These are phyloP conservation scores for Boletus insuetus DNA, from an alignment of 768 basidiomycete species.

Conservation along the genomic window DNA sequence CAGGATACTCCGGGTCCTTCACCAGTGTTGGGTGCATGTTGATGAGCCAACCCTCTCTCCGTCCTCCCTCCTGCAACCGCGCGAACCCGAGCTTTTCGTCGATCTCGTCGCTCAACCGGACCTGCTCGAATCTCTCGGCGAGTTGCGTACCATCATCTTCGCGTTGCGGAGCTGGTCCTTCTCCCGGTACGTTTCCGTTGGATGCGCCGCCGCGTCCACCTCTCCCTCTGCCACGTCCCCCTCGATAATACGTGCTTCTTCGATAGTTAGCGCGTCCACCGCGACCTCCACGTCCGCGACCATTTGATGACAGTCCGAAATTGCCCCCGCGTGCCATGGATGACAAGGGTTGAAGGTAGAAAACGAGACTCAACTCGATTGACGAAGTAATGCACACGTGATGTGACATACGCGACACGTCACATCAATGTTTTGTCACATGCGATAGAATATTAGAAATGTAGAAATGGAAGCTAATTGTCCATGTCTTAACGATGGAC, in stretches of 20 bases:
- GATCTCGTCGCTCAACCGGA: constrained; percentile 74
- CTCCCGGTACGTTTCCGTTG: constrained; percentile 35
- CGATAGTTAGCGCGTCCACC: constrained; percentile 37
- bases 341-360: background rate
- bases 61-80: constrained; percentile 72
- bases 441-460: too few species aligned
- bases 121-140: constrained; percentile 83
- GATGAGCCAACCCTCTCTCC: constrained; percentile 89
- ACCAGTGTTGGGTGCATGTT: constrained; percentile 98
- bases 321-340: constrained; percentile 45
- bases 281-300: constrained; percentile 39
- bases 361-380: constrained; percentile 7
- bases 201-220: constrained; percentile 32
- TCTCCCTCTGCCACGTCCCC: constrained; percentile 50
- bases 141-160: constrained; percentile 90
- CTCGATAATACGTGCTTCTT: constrained; percentile 38
- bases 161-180: constrained; percentile 55
- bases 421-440: constrained; percentile 13
- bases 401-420: constrained; percentile 27
- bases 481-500: background rate
- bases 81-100: constrained; percentile 93
- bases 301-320: constrained; percentile 55
- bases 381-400: constrained; percentile 13
- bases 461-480: too few species aligned
- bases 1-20: constrained; percentile 80